phyloP scores from a whole-genome alignment of 768 basidiomycete species.

The Cystobasidium tubakii region DNA sequence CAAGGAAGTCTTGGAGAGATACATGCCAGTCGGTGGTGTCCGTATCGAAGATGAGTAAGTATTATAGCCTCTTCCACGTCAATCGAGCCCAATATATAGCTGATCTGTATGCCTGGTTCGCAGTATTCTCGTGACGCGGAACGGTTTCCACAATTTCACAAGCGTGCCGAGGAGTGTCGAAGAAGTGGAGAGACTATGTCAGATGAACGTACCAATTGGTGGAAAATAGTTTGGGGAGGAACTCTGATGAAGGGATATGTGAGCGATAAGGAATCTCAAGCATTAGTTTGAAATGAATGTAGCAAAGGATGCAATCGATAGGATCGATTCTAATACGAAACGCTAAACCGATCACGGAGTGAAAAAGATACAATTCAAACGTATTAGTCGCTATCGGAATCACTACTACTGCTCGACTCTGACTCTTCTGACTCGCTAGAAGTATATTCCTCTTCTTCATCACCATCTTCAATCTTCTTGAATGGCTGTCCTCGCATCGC shows the following conservation, averaged over 20 bases:
- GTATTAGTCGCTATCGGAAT: conserved; percentile 37
- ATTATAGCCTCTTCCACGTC: too few species aligned
- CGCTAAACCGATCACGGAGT: too few species aligned
- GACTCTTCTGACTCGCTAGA: conserved; percentile 35
- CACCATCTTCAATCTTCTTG: conserved; percentile 52
- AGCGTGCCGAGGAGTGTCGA: conserved; percentile 72
- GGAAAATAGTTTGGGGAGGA: background rate
- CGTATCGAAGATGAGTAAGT: conserved; percentile 74
- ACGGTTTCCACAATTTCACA: conserved; percentile 76
- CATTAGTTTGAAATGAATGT: too few species aligned
- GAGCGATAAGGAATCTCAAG: too few species aligned
- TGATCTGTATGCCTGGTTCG: background rate
- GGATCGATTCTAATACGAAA: too few species aligned
- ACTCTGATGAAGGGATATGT: too few species aligned
- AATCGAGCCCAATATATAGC: too few species aligned
- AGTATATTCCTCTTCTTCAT: conserved; percentile 33
- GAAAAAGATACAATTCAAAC: background rate
- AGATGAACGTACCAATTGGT: conserved; percentile 14
- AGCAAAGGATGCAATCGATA: too few species aligned
- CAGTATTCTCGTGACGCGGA: conserved; percentile 65
- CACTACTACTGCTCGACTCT: conserved; percentile 30
- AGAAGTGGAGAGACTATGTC: conserved; percentile 66
- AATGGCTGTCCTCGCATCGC: conserved; percentile 82
- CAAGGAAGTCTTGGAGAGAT: conserved; percentile 62
- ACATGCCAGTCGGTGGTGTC: conserved; percentile 80